Percentiles rank a stretch among this genome's conserved stretches.
Evolutionary conservation across 306 rosid genomes (phyloP).

Genomic region (Vigna mungo): DNA sequence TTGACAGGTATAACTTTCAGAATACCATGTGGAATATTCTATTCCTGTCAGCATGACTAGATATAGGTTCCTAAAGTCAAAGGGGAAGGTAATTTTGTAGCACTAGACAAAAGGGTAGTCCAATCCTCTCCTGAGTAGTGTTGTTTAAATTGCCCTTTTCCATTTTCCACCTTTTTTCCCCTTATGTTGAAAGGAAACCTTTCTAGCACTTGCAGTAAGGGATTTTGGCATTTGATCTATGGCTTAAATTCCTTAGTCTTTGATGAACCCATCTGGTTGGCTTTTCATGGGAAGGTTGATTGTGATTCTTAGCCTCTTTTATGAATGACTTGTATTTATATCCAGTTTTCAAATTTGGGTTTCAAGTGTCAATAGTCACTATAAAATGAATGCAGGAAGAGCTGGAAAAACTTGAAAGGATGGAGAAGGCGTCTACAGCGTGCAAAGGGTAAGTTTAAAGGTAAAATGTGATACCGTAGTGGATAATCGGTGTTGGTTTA

Average conservation of each 20-base stretch:
- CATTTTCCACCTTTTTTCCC: neutral
- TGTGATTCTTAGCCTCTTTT: conserved; percentile 41
- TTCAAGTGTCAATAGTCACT: conserved; percentile 13
- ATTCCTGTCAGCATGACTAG: conserved; percentile 5
- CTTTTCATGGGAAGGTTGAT: conserved; percentile 21
- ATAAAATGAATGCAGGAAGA: conserved; percentile 68
- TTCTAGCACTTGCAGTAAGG: neutral
- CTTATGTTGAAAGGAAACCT: neutral
- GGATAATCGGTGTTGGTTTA: conserved; percentile 26
- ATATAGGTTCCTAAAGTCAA: conserved; percentile 8
- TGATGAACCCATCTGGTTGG: neutral
- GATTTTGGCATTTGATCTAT: conserved; percentile 23
- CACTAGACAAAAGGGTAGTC: neutral
- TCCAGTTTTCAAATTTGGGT: conserved; percentile 9
- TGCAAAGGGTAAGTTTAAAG: conserved; percentile 84
- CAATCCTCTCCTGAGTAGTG: conserved; percentile 7
- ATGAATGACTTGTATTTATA: conserved; percentile 13
- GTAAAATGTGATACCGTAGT: neutral
- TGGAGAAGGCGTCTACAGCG: conserved; percentile 78
- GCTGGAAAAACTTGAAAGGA: conserved; percentile 76
- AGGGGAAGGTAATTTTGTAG: neutral
- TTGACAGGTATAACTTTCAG: neutral
- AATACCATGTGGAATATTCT: conserved; percentile 1
- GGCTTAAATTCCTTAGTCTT: conserved; percentile 1
- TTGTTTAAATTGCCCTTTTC: conserved; percentile 11